These are phyloP conservation scores for Aspergillus heteromorphus DNA, from an alignment of 495 filamentous ascomycete genomes.

Conservation along the genomic window DNA sequence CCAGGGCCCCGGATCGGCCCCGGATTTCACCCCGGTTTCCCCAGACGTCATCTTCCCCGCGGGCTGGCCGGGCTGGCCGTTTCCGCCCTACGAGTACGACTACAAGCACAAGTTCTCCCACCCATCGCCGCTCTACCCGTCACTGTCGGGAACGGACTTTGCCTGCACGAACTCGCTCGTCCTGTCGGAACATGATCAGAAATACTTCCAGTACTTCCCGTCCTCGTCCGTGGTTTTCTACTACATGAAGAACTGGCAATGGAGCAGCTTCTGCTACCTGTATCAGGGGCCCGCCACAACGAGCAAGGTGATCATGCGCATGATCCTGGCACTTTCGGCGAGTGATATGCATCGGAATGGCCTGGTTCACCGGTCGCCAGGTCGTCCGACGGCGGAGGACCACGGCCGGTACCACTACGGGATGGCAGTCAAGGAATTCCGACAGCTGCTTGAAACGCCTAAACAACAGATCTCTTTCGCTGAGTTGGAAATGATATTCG, in stretches of 20 bases:
- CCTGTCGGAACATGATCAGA: slow-evolving; percentile 31
- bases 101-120: not conserved
- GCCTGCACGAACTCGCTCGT: slow-evolving; percentile 35
- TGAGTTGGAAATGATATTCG: slow-evolving; percentile 36
- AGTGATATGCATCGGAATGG: slow-evolving; percentile 40
- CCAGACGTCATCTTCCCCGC: slow-evolving; percentile 5
- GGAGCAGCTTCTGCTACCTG: slow-evolving; percentile 38
- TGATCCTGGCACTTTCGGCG: slow-evolving; percentile 37
- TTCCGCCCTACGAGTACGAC: slow-evolving; percentile 1
- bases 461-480: slow-evolving; percentile 21
- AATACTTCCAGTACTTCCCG: slow-evolving; percentile 40
- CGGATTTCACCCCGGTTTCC: slow-evolving; percentile 6
- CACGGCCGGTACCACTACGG: slow-evolving; percentile 39
- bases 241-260: slow-evolving; percentile 41
- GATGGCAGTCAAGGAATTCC: slow-evolving; percentile 39
- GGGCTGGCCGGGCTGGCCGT: slow-evolving; percentile 3
- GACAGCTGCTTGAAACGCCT: slow-evolving; percentile 33
- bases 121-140: slow-evolving; percentile 21
- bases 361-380: slow-evolving; percentile 22
- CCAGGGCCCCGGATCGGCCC: not conserved
- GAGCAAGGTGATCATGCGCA: slow-evolving; percentile 41
- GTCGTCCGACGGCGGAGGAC: slow-evolving; percentile 31
- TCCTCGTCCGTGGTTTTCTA: slow-evolving; percentile 38
- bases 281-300: slow-evolving; percentile 33
- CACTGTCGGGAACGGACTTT: slow-evolving; percentile 20